phyloP scores from a whole-genome alignment of 768 basidiomycete genomes.

The Tephrocybe rancida region DNA sequence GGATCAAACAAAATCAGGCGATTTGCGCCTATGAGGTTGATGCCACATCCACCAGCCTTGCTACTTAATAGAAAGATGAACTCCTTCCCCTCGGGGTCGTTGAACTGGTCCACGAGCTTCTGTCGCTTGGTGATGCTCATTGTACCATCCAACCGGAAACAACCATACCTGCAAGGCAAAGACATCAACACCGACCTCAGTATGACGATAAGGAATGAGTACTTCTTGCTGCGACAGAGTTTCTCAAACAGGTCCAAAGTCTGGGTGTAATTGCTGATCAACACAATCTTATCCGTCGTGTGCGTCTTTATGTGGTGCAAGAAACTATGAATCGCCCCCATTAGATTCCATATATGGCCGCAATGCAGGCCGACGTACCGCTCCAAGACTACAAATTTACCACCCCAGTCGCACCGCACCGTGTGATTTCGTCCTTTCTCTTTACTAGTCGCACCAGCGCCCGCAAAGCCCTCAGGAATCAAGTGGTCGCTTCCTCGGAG shows the following conservation, averaged over 20 bases:
- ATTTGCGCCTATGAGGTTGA: conserved; percentile 96
- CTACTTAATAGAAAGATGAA: conserved; percentile 94
- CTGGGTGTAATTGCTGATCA: conserved; percentile 97
- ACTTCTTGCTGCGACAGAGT: conserved; percentile 86
- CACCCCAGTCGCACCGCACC: conserved; percentile 83
- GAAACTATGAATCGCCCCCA: conserved; percentile 56
- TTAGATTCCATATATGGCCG: neutral
- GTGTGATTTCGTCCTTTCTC: conserved; percentile 46
- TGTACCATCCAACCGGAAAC: conserved; percentile 91
- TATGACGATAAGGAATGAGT: conserved; percentile 17
- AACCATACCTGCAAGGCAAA: conserved; percentile 66
- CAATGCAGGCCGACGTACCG: conserved; percentile 46
- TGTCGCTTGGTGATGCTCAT: conserved; percentile 92
- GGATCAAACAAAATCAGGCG: conserved; percentile 95
- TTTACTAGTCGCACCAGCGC: conserved; percentile 46
- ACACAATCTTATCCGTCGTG: conserved; percentile 92
- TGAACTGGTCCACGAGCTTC: conserved; percentile 96
- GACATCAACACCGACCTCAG: neutral
- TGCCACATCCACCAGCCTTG: conserved; percentile 95
- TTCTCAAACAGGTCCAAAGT: conserved; percentile 94
- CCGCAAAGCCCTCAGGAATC: conserved; percentile 81
- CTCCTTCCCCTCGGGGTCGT: conserved; percentile 90
- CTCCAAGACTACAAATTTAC: conserved; percentile 93
- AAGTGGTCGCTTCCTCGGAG: conserved; percentile 79
- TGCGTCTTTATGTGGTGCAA: conserved; percentile 78